Evolutionary conservation across 257 asterid genomes (phyloP).

Genomic region (Lavandula angustifolia): DNA sequence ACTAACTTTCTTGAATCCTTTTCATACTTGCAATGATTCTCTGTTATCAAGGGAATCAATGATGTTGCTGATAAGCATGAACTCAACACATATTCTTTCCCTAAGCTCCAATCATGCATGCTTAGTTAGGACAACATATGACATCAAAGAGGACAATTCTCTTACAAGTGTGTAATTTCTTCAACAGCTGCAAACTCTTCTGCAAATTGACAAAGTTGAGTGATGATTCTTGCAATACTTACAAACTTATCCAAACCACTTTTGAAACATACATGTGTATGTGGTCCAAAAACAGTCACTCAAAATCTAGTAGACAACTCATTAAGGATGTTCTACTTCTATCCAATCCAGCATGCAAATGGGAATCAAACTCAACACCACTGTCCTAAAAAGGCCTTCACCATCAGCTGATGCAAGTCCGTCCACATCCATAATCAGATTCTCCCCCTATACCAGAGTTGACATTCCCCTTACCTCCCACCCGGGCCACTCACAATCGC

Average conservation of each 20-base stretch:
- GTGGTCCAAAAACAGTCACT: slow-evolving; percentile 24
- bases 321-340: slow-evolving; percentile 26
- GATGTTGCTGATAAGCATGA: too few species aligned
- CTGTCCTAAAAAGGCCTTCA: not conserved
- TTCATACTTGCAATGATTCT: too few species aligned
- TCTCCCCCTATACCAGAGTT: not conserved
- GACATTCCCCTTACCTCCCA: too few species aligned
- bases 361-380: not conserved
- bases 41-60: too few species aligned
- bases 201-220: not conserved
- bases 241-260: slow-evolving; percentile 10
- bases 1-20: too few species aligned
- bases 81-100: too few species aligned
- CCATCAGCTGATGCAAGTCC: slow-evolving; percentile 30
- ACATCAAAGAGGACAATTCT: not conserved
- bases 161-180: slow-evolving; percentile 4
- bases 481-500: too few species aligned
- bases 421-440: slow-evolving; percentile 17
- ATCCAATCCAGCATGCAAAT: slow-evolving; percentile 5
- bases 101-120: not conserved
- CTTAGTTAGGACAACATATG: slow-evolving; percentile 16
- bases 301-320: slow-evolving; percentile 20
- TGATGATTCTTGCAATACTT: not conserved
- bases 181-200: not conserved
- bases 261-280: not conserved